Evolutionary conservation across 1,284 basidiomycete species (phyloP), one percentile per base, ranked within the genome.

Genomic region (Mrakiaceae sp.): DNA sequence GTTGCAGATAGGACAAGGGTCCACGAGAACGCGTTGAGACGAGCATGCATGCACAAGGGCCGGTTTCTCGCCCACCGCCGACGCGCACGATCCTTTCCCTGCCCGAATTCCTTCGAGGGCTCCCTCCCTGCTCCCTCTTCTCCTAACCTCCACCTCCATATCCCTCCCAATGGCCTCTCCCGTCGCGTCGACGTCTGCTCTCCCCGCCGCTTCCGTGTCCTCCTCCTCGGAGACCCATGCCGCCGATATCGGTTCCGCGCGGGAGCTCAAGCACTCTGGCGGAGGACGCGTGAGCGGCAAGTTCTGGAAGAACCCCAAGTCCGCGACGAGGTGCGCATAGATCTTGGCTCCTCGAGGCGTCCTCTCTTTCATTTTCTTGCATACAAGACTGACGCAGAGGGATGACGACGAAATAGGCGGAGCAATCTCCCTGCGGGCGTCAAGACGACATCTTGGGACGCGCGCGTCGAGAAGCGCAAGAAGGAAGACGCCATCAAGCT

Each of bases 401-500:
- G 4, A 2, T 2, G 8, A 8, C 12, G 4, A 7, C 16, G 4
- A 12, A 16, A 7, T 16, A 66, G 65, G n/a, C 65, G 65, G 10
- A 58, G 61, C 3, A 52, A 63, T 54, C 61, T 66, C 9, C 60
- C 60, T n/a, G 49, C 61, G 2, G 65, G 65, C 14, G 57, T 66
- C 52, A 66, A 66, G 62, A 50, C 65, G 4, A 14, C 65, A 14
- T 70, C 74, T 1, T 78, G 73, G 62, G 74, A 72, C 57, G 70
- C 70, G 56, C 69, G 77, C 16, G 71, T 67, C 67, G 75, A 75
- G 69, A 67, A 70, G 66, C 71, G 76, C 44, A 70, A 70, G 67
- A 71, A 70, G 62, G 60, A 66, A 40, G 70, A 72, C 53, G 72
- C 74, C 4, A 66, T 73, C 59, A 76, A 75, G 68, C 70, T 70